Base-by-base conservation (phyloP, 2,329 filamentous ascomycete genomes). In the Falciphora oryzae region DNA sequence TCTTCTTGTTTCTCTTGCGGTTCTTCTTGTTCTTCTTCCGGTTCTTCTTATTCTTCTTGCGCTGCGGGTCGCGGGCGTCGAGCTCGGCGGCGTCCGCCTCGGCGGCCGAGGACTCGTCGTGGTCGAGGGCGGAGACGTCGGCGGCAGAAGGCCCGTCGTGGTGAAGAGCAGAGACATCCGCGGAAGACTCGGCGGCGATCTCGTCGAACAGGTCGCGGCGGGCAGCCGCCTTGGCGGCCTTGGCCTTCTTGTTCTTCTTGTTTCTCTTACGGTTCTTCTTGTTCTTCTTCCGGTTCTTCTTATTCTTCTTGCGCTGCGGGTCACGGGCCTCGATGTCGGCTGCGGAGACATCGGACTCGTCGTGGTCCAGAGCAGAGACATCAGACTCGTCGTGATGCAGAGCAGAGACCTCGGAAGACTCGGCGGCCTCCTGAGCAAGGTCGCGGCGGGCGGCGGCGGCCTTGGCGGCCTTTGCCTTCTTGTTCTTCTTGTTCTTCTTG, bases 231-330 rank as follows among this genome's bases (percentile, higher is more conserved):
- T 29, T 29, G 29, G 3, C 29, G 29, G 29, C 32, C 32, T 35
- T 35, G 4, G 32, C 32, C 32, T 44, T 58, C 58, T 65, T 65
- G 28, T 57, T 57, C 65, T 66, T 66, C 64, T n/a, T n/a, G n/a
- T n/a, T n/a, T n/a, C n/a, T n/a, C n/a, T n/a, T n/a, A n/a, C 32
- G 8, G 32, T 67, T 65, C 16, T 57, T 60, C 63, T 64, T 66
- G 25, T 69, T 69, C 65, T 68, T 67, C 1, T 66, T 66, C 64
- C 32, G 8, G 32, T 67, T 65, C 16, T 57, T 60, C 63, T 64
- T 66, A 18, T 69, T 69, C 65, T 68, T 67, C 1, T 63, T 62
- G 59, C 68, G 68, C 64, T 68, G 68, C 29, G 32, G 32, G 32
- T 35, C 32, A 14, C 32, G 32, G 32, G 32, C 32, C 8, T 29